These are phyloP conservation scores for Colletotrichum lupini DNA, from an alignment of 2,329 filamentous ascomycete species.

Conservation along the genomic window DNA sequence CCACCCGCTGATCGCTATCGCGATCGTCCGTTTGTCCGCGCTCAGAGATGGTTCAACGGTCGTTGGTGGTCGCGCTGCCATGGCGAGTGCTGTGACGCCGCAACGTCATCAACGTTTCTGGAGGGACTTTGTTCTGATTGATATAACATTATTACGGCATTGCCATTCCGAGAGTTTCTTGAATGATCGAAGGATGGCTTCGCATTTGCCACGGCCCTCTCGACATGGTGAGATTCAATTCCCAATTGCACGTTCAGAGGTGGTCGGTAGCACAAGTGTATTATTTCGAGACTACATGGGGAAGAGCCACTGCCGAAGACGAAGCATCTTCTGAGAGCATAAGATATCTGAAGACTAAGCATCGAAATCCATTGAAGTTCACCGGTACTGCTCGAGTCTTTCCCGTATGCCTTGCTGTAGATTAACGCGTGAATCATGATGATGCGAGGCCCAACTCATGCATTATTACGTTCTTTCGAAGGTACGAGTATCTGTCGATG, in stretches of 20 bases:
- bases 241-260: not conserved
- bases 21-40: not conserved
- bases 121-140: not conserved
- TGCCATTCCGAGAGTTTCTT: not conserved
- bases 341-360: too few relatives aligned
- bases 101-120: not conserved
- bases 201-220: not conserved
- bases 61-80: not conserved
- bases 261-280: not conserved
- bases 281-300: not conserved
- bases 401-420: too few relatives aligned
- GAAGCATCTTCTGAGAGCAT: not conserved
- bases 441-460: not conserved
- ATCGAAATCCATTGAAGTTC: too few relatives aligned
- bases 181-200: too few relatives aligned
- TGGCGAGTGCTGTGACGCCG: not conserved
- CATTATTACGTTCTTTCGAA: not conserved
- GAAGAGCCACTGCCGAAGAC: not conserved
- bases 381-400: too few relatives aligned
- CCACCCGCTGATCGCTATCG: slow-evolving; percentile 18
- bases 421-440: not conserved
- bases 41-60: not conserved
- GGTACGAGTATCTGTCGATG: not conserved
- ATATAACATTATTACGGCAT: not conserved
- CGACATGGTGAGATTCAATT: not conserved